Evolutionary conservation across 257 asterid genomes (phyloP).

Genomic region (Solanum commersonii): DNA sequence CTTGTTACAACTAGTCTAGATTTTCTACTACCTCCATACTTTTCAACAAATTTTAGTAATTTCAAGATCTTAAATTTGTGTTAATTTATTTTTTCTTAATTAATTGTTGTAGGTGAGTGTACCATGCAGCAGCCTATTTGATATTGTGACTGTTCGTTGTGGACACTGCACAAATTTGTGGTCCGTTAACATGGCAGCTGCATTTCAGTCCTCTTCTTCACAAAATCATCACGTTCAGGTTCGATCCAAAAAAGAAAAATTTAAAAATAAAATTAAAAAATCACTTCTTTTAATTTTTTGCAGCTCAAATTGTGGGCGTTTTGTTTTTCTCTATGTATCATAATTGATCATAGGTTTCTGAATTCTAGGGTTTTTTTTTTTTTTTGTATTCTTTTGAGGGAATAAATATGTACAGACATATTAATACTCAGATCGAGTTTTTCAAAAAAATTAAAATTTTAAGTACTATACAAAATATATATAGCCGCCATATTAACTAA

Average conservation of each 20-base stretch:
- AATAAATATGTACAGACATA: neutral
- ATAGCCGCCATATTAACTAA: conserved; percentile 36
- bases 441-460: neutral
- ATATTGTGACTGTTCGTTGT: conserved; percentile 85
- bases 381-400: conserved; percentile 34
- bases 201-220: conserved; percentile 36
- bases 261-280: neutral
- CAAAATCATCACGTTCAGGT: conserved; percentile 42
- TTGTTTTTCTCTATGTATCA: neutral
- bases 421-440: conserved; percentile 3
- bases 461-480: neutral
- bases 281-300: neutral
- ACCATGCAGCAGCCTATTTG: conserved; percentile 75
- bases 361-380: conserved; percentile 37
- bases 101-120: conserved; percentile 72
- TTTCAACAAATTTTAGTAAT: neutral
- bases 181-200: conserved; percentile 89
- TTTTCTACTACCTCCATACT: neutral
- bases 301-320: conserved; percentile 56
- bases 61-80: neutral
- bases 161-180: conserved; percentile 84
- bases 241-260: neutral
- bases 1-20: neutral
- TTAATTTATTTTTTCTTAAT: neutral
- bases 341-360: conserved; percentile 20